Base-by-base conservation (phyloP, 306 rosid genomes). In the Sesbania bispinosa region DNA sequence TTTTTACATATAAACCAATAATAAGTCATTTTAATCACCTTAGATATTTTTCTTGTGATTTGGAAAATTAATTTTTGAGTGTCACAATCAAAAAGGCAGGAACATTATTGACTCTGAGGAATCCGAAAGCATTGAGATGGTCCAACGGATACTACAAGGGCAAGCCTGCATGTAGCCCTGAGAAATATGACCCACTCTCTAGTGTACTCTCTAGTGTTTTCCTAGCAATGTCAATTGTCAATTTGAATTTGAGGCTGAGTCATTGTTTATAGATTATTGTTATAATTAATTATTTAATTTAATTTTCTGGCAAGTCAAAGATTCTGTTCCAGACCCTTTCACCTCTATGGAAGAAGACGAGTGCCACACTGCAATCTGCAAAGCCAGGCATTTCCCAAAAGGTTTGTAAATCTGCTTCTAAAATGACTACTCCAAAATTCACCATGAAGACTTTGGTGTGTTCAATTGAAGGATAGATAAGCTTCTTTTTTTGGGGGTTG, bases 161-260 rank as follows among this genome's bases (percentile, higher is more conserved):
- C 61, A 32, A 6, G 32, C 26, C 74, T 55, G 74, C 42, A 27
- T 66, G 51, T 43, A 57, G 50, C 16, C 23, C 24, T 46, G 55
- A 43, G 65, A 73, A 66, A 58, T 16, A 66, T 79, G 71, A 79
- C 83, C 43, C n/a, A 73, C n/a, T n/a, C n/a, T n/a, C n/a, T n/a
- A n/a, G n/a, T n/a, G n/a, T n/a, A n/a, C 59, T 73, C 79, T 53
- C 41, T 58, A n/a, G 11, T 57, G 13, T 53, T 66, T 64, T 54
- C 20, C 62, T 36, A 55, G 33, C 63, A 26, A 64, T 32, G 36
- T 32, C 36, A 5, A 32, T 32, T 32, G 36, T 5, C 36, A 32
- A 27, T 62, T 73, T 21, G 69, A 62, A 52, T 47, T 27, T 21
- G 13, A 15, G 27, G 38, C 24, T 43, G 30, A 10, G 18, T 9